Evolutionary conservation across 73 alveolate genomes (phyloP).

Genomic region (Paraurostyla sp.): DNA sequence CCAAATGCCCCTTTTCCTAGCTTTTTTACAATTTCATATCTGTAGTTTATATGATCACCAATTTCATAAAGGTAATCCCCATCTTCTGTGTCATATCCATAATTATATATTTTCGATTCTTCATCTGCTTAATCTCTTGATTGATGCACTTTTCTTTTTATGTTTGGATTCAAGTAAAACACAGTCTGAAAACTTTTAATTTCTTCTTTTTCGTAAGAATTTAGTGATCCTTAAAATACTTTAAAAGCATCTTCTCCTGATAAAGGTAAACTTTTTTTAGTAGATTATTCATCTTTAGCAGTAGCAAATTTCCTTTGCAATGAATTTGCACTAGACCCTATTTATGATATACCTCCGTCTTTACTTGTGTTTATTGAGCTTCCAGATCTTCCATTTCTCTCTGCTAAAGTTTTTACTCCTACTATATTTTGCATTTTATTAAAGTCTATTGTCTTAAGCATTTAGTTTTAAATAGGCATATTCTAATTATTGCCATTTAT

Average conservation of each 20-base stretch:
- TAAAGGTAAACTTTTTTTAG: not conserved
- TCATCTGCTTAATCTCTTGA: not conserved
- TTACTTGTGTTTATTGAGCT: conserved; percentile 28
- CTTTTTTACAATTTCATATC: conserved; percentile 90
- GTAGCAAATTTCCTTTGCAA: not conserved
- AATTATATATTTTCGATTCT: conserved; percentile 18
- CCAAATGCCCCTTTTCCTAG: conserved; percentile 98
- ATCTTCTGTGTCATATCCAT: conserved; percentile 83
- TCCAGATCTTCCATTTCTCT: conserved; percentile 35
- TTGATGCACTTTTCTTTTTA: not conserved
- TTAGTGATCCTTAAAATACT: not conserved
- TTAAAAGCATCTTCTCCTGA: conserved; percentile 8
- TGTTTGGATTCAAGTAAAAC: not conserved
- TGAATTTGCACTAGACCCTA: conserved; percentile 20
- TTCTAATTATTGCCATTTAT: not conserved
- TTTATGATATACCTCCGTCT: not conserved
- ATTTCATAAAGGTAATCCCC: conserved; percentile 90
- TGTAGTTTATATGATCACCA: conserved; percentile 92
- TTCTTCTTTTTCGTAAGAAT: conserved; percentile 44
- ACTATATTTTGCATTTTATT: conserved; percentile 5
- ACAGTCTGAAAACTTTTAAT: not conserved
- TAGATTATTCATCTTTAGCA: not conserved
- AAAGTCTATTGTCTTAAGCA: conserved; percentile 23
- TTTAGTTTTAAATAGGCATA: not conserved
- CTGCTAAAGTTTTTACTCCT: not conserved